Conservation (phyloP, 164 flowering plant genomes). For the Saururus chinensis region DNA sequence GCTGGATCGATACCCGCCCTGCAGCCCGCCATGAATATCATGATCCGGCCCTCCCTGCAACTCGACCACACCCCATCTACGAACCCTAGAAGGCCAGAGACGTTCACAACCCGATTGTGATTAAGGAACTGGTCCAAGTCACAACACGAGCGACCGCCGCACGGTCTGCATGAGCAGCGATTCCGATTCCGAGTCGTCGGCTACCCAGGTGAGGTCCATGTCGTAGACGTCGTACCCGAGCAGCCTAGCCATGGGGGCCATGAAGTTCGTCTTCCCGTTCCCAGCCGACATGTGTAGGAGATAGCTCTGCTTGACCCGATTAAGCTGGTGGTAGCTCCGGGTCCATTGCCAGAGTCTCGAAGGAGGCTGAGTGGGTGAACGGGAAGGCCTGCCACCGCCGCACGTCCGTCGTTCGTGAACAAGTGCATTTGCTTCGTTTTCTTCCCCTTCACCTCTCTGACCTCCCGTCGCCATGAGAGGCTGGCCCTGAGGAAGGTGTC, state of each 20-base stretch:
- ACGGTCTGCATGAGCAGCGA: slow-evolving; percentile 44
- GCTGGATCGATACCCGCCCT: slow-evolving; percentile 46
- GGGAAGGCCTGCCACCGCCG: slow-evolving; percentile 63
- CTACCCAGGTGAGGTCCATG: slow-evolving; percentile 38
- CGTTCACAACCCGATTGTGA: slow-evolving; percentile 29
- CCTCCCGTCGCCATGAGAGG: slow-evolving; percentile 44
- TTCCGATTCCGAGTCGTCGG: slow-evolving; percentile 51
- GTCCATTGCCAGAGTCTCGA: slow-evolving; percentile 68
- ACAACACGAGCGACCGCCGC: slow-evolving; percentile 40
- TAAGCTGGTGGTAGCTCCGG: slow-evolving; percentile 56
- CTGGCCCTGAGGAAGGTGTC: slow-evolving; percentile 56
- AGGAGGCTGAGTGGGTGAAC: slow-evolving; percentile 64
- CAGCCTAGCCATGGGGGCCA: slow-evolving; percentile 69
- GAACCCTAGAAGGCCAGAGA: slow-evolving; percentile 53
- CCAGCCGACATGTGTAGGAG: slow-evolving; percentile 68
- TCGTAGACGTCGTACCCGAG: slow-evolving; percentile 65
- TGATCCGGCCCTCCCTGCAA: slow-evolving; percentile 67
- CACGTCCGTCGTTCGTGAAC: slow-evolving; percentile 22
- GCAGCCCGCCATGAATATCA: slow-evolving; percentile 67
- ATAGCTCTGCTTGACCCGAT: slow-evolving; percentile 71
- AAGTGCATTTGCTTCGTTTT: slow-evolving; percentile 32
- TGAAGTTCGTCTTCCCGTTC: slow-evolving; percentile 72
- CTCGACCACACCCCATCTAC: slow-evolving; percentile 77
- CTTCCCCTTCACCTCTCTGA: slow-evolving; percentile 45
- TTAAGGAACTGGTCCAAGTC: slow-evolving; percentile 50